Percentiles rank a stretch among this genome's conserved stretches.
Conservation (phyloP, 2,329 filamentous ascomycete genomes). For the Botrytis paeoniae region DNA sequence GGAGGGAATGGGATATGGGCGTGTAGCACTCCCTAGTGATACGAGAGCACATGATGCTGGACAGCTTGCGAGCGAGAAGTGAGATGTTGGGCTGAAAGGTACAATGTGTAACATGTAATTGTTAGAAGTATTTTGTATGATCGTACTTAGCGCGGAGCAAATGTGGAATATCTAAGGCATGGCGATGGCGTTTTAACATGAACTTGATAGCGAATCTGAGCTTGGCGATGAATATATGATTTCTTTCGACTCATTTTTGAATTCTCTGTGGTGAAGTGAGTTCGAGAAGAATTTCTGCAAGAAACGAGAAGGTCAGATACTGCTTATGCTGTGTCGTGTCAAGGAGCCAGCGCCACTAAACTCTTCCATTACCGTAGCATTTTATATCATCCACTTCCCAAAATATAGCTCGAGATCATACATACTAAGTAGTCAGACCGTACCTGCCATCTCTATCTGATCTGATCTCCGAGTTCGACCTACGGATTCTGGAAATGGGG, state of each 20-base stretch:
- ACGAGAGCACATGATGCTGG: constrained; percentile 11
- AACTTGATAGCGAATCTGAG: not conserved
- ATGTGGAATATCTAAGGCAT: not conserved
- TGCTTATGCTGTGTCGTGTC: not conserved
- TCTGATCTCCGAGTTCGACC: too few relatives aligned
- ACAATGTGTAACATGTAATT: too few relatives aligned
- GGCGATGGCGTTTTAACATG: not conserved
- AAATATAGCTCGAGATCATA: too few relatives aligned
- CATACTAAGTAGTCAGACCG: too few relatives aligned
- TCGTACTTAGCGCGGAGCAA: not conserved
- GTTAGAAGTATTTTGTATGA: not conserved
- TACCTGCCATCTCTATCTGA: too few relatives aligned
- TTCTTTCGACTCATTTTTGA: not conserved
- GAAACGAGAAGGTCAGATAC: not conserved
- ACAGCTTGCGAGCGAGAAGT: constrained; percentile 11
- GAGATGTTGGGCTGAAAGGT: not conserved
- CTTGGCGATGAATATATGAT: not conserved
- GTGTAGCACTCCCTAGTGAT: constrained; percentile 3
- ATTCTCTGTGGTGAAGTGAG: not conserved
- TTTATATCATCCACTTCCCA: too few relatives aligned
- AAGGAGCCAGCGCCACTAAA: too few relatives aligned
- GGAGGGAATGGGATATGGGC: constrained; percentile 14
- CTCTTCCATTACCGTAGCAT: too few relatives aligned
- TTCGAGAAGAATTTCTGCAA: not conserved
- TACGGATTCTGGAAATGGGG: too few relatives aligned